These are phyloP conservation scores for Coniochaeta ligniaria DNA, from an alignment of 2,329 filamentous ascomycete species.

Conservation along the genomic window DNA sequence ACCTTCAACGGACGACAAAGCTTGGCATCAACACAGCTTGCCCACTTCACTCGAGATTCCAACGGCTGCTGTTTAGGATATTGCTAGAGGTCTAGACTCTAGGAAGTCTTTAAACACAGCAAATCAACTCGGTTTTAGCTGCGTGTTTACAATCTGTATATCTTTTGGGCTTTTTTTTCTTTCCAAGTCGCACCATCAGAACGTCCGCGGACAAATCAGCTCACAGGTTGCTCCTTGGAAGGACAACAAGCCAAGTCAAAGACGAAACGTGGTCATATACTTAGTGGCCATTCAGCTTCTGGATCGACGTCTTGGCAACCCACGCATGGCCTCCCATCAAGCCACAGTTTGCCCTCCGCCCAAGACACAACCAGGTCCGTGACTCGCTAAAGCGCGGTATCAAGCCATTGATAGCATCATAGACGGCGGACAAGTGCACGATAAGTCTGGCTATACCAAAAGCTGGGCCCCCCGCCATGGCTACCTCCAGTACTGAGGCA, in stretches of 20 bases:
- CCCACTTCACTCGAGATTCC: neutral
- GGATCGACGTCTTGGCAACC: neutral
- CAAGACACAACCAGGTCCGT: neutral
- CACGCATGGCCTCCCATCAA: neutral
- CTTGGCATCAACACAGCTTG: neutral
- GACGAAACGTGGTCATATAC: neutral
- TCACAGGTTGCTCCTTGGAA: neutral
- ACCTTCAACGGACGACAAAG: neutral
- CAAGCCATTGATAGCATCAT: neutral
- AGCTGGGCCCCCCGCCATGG: neutral
- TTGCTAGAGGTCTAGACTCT: neutral
- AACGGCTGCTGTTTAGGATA: neutral
- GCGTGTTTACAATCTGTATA: neutral
- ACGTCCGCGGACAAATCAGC: neutral
- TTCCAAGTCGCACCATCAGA: neutral
- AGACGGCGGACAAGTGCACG: neutral
- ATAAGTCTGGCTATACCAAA: neutral
- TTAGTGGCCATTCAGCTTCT: neutral
- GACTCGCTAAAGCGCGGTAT: neutral
- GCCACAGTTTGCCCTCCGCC: neutral
- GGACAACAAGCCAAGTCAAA: neutral
- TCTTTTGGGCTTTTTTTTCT: neutral
- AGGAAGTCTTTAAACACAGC: neutral
- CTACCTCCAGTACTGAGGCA: neutral
- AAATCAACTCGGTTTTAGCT: neutral